Evolutionary conservation across 768 basidiomycete species (phyloP).

Genomic region (Termitomyces eurrhizus): DNA sequence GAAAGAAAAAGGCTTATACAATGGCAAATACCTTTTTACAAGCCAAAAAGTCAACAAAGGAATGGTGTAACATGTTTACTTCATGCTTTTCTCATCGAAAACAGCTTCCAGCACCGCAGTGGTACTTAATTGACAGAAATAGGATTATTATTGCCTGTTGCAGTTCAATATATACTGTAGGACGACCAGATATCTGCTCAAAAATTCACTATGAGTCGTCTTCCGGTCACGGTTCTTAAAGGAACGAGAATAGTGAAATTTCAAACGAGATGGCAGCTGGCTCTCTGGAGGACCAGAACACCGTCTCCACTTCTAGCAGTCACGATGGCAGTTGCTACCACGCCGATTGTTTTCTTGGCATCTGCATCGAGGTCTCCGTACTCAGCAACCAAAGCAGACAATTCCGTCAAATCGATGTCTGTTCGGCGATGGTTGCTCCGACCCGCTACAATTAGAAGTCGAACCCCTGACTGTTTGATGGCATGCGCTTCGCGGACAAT

Average conservation of each 20-base stretch:
- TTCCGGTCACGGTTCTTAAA: not conserved
- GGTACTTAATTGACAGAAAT: not conserved
- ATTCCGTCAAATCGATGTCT: slow-evolving; percentile 57
- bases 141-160: not conserved
- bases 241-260: not conserved
- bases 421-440: slow-evolving; percentile 65
- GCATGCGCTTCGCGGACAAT: slow-evolving; percentile 44
- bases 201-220: not conserved
- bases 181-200: not conserved
- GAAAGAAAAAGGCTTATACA: too few species aligned
- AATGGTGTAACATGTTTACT: too few species aligned
- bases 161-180: not conserved
- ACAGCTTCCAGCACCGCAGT: too few species aligned
- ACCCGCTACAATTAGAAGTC: slow-evolving; percentile 65
- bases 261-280: not conserved
- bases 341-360: slow-evolving; percentile 43
- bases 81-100: too few species aligned
- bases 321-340: not conserved
- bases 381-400: slow-evolving; percentile 31
- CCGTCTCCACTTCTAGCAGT: not conserved
- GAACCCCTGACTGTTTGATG: slow-evolving; percentile 14
- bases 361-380: slow-evolving; percentile 41
- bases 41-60: too few species aligned
- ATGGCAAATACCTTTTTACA: too few species aligned
- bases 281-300: not conserved